Evolutionary conservation across 2,329 filamentous ascomycete species (phyloP).

Genomic region (Botrytis cinerea): DNA sequence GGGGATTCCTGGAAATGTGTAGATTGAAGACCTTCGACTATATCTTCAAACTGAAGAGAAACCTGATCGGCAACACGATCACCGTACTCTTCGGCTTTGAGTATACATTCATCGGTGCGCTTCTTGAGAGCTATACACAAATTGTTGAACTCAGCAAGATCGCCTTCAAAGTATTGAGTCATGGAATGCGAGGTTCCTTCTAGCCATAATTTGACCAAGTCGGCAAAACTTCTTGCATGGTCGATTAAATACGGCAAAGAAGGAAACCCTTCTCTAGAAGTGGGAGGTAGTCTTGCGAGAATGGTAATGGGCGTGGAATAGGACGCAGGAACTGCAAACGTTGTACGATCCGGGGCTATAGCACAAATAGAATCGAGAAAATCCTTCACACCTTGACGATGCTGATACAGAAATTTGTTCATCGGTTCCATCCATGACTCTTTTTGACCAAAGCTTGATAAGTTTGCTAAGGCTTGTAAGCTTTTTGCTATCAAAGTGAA

Average conservation of each 20-base stretch:
- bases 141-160: conserved; percentile 40
- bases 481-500: conserved; percentile 92
- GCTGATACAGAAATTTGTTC: conserved; percentile 79
- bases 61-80: conserved; percentile 34
- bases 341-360: conserved; percentile 71
- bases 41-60: conserved; percentile 38
- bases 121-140: conserved; percentile 39
- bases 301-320: conserved; percentile 95
- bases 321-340: conserved; percentile 69
- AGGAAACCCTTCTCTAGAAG: conserved; percentile 87
- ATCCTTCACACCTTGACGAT: conserved; percentile 78
- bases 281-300: conserved; percentile 74
- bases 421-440: conserved; percentile 99
- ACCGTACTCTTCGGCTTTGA: conserved; percentile 36
- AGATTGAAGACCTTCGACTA: conserved; percentile 35
- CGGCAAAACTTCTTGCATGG: conserved; percentile 80
- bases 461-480: conserved; percentile 85
- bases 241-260: conserved; percentile 93
- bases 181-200: conserved; percentile 48
- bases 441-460: conserved; percentile 89
- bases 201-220: conserved; percentile 78
- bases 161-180: conserved; percentile 35
- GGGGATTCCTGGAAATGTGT: conserved; percentile 19
- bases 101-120: conserved; percentile 41
- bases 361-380: conserved; percentile 87